These are phyloP conservation scores for Rhytidiadelphus loreus DNA, from an alignment of 225 moss, liverwort and hornwort species.

Conservation along the genomic window DNA sequence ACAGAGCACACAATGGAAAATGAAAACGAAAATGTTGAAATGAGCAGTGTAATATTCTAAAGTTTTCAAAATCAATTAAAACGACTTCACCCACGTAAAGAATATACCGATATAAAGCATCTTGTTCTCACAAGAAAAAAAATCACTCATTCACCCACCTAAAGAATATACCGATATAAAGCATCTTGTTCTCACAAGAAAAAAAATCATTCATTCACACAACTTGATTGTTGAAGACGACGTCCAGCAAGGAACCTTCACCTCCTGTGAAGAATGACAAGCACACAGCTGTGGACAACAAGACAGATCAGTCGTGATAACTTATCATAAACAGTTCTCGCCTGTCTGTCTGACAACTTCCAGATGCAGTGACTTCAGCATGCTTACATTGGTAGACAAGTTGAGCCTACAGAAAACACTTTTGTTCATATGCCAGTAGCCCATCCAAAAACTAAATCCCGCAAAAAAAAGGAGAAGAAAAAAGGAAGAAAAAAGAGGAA, in stretches of 20 bases:
- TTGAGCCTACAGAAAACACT: not conserved
- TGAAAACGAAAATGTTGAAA: not conserved
- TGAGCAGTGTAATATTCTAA: too few relatives aligned
- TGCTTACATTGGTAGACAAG: not conserved
- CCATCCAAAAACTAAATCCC: slow-evolving; percentile 2
- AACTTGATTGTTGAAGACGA: not conserved
- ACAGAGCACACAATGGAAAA: not conserved
- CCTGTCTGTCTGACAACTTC: not conserved
- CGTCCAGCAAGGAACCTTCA: not conserved
- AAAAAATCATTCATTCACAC: not conserved
- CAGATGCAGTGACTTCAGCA: not conserved
- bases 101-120: too few relatives aligned
- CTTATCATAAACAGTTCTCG: not conserved
- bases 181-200: not conserved
- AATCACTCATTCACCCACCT: too few relatives aligned
- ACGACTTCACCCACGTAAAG: not conserved
- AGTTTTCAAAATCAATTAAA: not conserved
- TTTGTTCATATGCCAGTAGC: not conserved
- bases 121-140: too few relatives aligned
- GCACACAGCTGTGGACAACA: not conserved
- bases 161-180: not conserved
- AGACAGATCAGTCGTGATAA: not conserved
- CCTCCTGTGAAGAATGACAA: not conserved
- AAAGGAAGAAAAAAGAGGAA: too few relatives aligned
- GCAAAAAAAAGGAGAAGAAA: not conserved